These are phyloP conservation scores for Microstroma glucosiphilum DNA, from an alignment of 1,284 basidiomycete species.

Conservation along the genomic window DNA sequence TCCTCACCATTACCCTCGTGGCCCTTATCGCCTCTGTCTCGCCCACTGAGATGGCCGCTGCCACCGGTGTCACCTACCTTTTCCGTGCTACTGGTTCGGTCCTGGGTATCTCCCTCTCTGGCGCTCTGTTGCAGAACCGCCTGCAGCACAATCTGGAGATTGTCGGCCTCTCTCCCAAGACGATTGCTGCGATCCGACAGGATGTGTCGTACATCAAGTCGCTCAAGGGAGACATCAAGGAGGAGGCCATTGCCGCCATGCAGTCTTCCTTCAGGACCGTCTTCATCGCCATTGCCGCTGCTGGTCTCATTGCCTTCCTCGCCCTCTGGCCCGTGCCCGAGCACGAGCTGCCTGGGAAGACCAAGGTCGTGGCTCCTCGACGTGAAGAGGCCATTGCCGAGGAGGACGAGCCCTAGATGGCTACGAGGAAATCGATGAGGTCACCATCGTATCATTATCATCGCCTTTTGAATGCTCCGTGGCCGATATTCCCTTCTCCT, in stretches of 20 bases:
- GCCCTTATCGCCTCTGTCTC: constrained; percentile 50
- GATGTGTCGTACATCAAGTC: constrained; percentile 46
- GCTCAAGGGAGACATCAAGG: constrained; percentile 18
- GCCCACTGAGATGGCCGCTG: constrained; percentile 50
- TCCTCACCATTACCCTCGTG: constrained; percentile 51
- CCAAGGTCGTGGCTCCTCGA: constrained; percentile 23
- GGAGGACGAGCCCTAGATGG: constrained; percentile 15
- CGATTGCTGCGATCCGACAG: constrained; percentile 45
- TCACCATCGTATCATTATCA: too few species aligned
- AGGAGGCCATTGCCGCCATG: constrained; percentile 49
- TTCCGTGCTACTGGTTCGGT: constrained; percentile 52
- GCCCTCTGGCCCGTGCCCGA: constrained; percentile 49
- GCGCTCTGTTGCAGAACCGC: constrained; percentile 50
- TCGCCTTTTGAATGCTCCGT: too few species aligned
- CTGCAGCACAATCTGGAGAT: constrained; percentile 42
- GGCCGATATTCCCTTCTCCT: too few species aligned
- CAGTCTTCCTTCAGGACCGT: constrained; percentile 49
- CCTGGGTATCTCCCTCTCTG: constrained; percentile 51
- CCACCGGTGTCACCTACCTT: constrained; percentile 51
- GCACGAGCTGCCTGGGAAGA: constrained; percentile 46
- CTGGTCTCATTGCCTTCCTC: constrained; percentile 45
- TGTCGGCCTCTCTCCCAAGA: constrained; percentile 37
- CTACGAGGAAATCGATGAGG: too few species aligned
- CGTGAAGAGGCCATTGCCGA: constrained; percentile 30
- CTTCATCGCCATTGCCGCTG: constrained; percentile 47